Conservation (phyloP, 1,139 yeast genomes). For the Arxiozyma slooffiae region DNA sequence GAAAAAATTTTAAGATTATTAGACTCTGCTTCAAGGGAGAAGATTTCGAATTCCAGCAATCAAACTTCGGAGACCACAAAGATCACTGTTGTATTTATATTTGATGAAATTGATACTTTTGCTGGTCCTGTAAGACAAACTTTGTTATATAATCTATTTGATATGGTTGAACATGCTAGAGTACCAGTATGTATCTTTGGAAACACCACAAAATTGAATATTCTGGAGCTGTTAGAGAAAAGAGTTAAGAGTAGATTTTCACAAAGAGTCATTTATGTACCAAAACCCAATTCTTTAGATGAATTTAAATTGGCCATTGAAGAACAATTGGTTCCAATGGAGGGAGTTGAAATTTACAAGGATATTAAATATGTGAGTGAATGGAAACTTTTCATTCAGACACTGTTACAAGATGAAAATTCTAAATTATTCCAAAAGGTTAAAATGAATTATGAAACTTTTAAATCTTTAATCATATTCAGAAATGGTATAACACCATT, state of each 20-base stretch:
- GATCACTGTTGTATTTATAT: slow-evolving; percentile 60
- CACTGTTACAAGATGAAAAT: slow-evolving; percentile 22
- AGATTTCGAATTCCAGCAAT: slow-evolving; percentile 10
- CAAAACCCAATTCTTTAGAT: slow-evolving; percentile 39
- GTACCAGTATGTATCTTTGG: slow-evolving; percentile 82
- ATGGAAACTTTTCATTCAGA: slow-evolving; percentile 47
- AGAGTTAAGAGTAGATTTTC: slow-evolving; percentile 86
- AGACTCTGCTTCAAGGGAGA: slow-evolving; percentile 29
- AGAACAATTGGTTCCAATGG: slow-evolving; percentile 27
- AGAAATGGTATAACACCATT: slow-evolving; percentile 45
- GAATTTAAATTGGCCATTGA: slow-evolving; percentile 35
- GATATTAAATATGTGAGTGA: slow-evolving; percentile 13
- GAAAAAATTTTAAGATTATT: slow-evolving; percentile 39
- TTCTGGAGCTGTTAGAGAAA: slow-evolving; percentile 76
- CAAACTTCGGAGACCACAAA: slow-evolving; percentile 13
- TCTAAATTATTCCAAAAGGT: slow-evolving; percentile 33
- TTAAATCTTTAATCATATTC: slow-evolving; percentile 49
- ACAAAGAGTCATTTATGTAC: slow-evolving; percentile 59
- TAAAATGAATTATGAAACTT: slow-evolving; percentile 46
- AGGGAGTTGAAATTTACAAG: slow-evolving; percentile 16
- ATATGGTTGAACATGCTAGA: slow-evolving; percentile 62
- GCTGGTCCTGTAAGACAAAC: slow-evolving; percentile 69
- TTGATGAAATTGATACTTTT: slow-evolving; percentile 80
- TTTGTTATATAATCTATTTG: slow-evolving; percentile 75
- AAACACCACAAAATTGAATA: slow-evolving; percentile 60